Evolutionary conservation across 345 rosid species (phyloP).

Genomic region (Syzygium oleosum): DNA sequence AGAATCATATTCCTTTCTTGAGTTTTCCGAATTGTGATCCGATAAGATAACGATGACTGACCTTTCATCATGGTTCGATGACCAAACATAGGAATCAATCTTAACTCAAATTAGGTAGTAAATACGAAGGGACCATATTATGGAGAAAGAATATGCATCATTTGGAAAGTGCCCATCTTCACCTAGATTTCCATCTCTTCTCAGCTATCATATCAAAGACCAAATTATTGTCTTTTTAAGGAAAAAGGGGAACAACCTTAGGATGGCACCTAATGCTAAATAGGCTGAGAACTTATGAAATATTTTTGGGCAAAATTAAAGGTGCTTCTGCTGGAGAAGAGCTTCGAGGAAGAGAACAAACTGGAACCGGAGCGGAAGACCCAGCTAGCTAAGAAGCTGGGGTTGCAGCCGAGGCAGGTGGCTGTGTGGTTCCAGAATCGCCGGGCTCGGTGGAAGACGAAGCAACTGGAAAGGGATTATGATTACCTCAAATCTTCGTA

Average conservation of each 20-base stretch:
- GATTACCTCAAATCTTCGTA: constrained; percentile 74
- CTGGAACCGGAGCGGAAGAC: constrained; percentile 91
- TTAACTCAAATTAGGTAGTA: not conserved
- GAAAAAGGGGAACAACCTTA: not conserved
- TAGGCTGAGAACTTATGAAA: not conserved
- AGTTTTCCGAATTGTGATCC: not conserved
- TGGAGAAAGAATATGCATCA: not conserved
- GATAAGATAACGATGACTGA: not conserved
- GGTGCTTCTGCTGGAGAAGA: constrained; percentile 85
- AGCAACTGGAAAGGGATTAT: constrained; percentile 83
- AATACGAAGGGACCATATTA: not conserved
- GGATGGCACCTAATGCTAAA: not conserved
- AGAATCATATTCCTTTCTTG: constrained; percentile 10
- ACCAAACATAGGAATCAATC: not conserved
- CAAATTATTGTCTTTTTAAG: not conserved
- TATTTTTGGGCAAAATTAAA: not conserved
- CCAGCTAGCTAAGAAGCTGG: constrained; percentile 79
- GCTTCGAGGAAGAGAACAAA: constrained; percentile 91
- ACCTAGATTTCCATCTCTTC: not conserved
- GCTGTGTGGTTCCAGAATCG: constrained; percentile 99
- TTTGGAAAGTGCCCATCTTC: not conserved
- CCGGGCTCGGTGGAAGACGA: constrained; percentile 92
- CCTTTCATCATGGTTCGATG: not conserved
- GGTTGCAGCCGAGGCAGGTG: constrained; percentile 88
- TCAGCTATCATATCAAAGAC: not conserved